Conservation (phyloP, 1,139 yeast species). For the Hemisphaericaspora xylofermentans region DNA sequence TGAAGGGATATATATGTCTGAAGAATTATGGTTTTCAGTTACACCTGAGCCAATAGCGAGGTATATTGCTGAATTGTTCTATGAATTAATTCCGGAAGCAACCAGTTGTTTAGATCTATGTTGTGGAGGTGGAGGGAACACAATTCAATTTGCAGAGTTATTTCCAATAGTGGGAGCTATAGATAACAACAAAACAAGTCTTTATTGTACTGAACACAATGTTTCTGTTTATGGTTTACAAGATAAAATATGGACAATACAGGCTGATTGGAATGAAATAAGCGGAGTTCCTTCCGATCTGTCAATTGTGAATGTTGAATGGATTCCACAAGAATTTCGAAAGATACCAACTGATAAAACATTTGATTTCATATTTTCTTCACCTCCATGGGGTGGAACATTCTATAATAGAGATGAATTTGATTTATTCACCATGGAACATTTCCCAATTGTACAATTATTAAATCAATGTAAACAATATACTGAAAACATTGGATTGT, state of each 20-base stretch:
- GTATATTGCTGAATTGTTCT: slow-evolving; percentile 58
- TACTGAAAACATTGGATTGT: slow-evolving; percentile 58
- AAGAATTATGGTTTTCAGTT: slow-evolving; percentile 86
- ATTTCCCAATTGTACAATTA: slow-evolving; percentile 49
- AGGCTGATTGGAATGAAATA: slow-evolving; percentile 59
- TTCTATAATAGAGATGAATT: slow-evolving; percentile 51
- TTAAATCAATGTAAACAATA: slow-evolving; percentile 42
- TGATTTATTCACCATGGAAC: slow-evolving; percentile 45
- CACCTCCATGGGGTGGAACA: slow-evolving; percentile 99
- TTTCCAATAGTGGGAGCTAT: slow-evolving; percentile 64
- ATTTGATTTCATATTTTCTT: slow-evolving; percentile 70
- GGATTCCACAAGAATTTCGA: slow-evolving; percentile 18
- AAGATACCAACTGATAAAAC: slow-evolving; percentile 19
- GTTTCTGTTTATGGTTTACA: slow-evolving; percentile 66
- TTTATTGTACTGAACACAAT: slow-evolving; percentile 69
- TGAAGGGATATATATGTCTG: slow-evolving; percentile 69
- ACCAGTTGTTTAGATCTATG: slow-evolving; percentile 63
- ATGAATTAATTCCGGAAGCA: slow-evolving; percentile 39
- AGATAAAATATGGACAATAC: slow-evolving; percentile 45
- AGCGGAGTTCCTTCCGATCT: slow-evolving; percentile 18
- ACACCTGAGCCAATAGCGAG: slow-evolving; percentile 80
- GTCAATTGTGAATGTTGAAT: slow-evolving; percentile 4
- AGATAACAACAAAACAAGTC: slow-evolving; percentile 61
- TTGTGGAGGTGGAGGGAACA: slow-evolving; percentile 96
- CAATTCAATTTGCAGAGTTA: slow-evolving; percentile 71